Evolutionary conservation across 805 yeast species (phyloP), one percentile per base, ranked within the genome.

Genomic region (Kurtzmaniella cleridarum): DNA sequence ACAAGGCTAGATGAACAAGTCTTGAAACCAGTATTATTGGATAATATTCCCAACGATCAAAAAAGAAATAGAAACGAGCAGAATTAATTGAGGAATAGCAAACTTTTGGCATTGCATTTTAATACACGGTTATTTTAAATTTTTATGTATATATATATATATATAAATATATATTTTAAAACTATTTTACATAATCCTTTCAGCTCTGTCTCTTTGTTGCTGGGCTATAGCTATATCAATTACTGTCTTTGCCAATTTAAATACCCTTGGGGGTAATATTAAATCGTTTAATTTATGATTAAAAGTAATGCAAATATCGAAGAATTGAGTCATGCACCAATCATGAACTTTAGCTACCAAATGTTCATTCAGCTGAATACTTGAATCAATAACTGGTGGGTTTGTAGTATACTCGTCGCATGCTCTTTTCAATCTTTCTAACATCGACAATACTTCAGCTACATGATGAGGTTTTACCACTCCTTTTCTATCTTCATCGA

Each of bases 1-100:
- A 83, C 87, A 15, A 83, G 79, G 50, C 87, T 93, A 55, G 99
- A 93, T 57, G 96, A 93, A 51, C 87, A 87, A 55, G 93, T 93
- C 16, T 70, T 93, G 51, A 90, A 90, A 59, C 97, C 97, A 1
- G 96, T 88, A 0, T 73, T 91, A 38, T 71, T 90, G 42, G 98
- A 91, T 50, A 69, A 66, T 43, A 36, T 66, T 35, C 75, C 75
- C 32, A 54, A 42, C 10, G 40, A 34, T 12, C 42, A 41, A 23
- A 38, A 48, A 18, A 44, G 44, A 15, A 26, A 20, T n/a, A 35
- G 41, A 42, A 27, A 35, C 14, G 24, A 20, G 5, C 24, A 20
- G 8, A 20, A 20, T 8, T 8, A 20, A 20, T 8, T 20, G 24
- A 20, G 5, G 24, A 5, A 5, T 20, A 8, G 24, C 24, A 20